These are phyloP conservation scores for Rhodomyrtus psidioides DNA, from an alignment of 441 rosid genomes.

Conservation along the genomic window DNA sequence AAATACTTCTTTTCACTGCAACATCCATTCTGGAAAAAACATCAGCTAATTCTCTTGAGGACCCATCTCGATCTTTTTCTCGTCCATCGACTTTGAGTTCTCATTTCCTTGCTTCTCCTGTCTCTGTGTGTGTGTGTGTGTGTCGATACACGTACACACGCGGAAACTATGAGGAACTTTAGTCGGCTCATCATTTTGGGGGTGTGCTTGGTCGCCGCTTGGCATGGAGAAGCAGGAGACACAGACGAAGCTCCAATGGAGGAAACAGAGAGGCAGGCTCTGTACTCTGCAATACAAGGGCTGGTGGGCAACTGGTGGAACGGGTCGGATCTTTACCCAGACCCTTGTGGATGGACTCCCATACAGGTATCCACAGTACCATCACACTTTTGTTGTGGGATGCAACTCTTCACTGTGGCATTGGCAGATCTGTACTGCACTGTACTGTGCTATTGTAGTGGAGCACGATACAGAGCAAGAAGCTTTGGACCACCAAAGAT, in stretches of 20 bases:
- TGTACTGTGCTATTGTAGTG: not conserved
- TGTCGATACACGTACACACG: not conserved
- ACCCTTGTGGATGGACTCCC: conserved; percentile 99
- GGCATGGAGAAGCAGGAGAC: conserved; percentile 33
- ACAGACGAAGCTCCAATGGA: conserved; percentile 62
- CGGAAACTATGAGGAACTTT: not conserved
- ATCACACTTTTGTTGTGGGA: not conserved
- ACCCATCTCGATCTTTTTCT: not conserved
- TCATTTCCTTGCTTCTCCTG: not conserved
- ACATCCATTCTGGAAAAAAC: not conserved
- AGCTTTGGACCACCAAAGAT: not conserved
- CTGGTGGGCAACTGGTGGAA: conserved; percentile 88
- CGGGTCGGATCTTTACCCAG: conserved; percentile 85
- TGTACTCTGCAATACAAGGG: conserved; percentile 73
- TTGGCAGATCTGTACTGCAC: not conserved
- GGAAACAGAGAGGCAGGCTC: conserved; percentile 55
- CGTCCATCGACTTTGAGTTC: not conserved
- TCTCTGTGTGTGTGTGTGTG: not conserved
- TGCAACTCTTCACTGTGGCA: not conserved
- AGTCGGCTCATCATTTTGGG: not conserved
- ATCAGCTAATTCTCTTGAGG: not conserved
- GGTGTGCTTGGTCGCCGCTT: conserved; percentile 22
- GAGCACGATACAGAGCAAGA: not conserved
- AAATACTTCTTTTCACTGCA: not conserved
- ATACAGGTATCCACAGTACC: conserved; percentile 48